Percentiles rank a stretch among this genome's conserved stretches.
phyloP scores from a whole-genome alignment of 345 rosid genomes.

The Camelina sativa region DNA sequence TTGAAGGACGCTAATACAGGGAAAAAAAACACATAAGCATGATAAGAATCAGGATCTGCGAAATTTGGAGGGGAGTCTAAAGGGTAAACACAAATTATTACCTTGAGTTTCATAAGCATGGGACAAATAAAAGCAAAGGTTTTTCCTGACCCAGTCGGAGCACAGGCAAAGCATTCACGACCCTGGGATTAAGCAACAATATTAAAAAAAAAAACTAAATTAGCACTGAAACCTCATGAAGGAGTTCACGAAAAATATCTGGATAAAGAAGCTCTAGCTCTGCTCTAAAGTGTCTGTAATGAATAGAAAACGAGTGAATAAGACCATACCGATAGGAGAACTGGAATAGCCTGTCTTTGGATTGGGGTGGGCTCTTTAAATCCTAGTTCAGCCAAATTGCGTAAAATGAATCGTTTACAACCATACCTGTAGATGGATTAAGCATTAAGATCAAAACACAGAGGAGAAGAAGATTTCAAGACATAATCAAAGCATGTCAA shows the following conservation, averaged over 20 bases:
- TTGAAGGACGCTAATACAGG: conserved; percentile 56
- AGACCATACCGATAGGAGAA: conserved; percentile 78
- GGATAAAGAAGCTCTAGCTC: background rate
- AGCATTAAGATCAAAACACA: background rate
- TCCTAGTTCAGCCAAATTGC: conserved; percentile 77
- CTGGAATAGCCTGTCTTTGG: conserved; percentile 96
- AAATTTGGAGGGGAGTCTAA: conserved; percentile 15
- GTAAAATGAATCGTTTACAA: conserved; percentile 65
- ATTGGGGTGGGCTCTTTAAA: conserved; percentile 96
- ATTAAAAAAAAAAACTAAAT: background rate
- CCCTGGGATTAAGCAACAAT: conserved; percentile 53
- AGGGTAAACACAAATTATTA: conserved; percentile 31
- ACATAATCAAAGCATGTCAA: conserved; percentile 7
- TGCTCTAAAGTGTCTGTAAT: conserved; percentile 5
- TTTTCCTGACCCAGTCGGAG: conserved; percentile 98
- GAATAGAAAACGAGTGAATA: conserved; percentile 8
- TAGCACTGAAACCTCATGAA: background rate
- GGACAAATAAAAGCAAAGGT: conserved; percentile 92
- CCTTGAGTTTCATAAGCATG: conserved; percentile 95
- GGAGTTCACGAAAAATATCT: conserved; percentile 3
- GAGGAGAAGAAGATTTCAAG: conserved; percentile 21
- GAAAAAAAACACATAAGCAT: conserved; percentile 25
- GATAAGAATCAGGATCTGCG: conserved; percentile 24
- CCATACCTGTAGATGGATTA: conserved; percentile 55
- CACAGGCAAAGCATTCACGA: conserved; percentile 95